Conservation (phyloP, 2,329 filamentous ascomycete genomes). For the Fusarium sublunatum region DNA sequence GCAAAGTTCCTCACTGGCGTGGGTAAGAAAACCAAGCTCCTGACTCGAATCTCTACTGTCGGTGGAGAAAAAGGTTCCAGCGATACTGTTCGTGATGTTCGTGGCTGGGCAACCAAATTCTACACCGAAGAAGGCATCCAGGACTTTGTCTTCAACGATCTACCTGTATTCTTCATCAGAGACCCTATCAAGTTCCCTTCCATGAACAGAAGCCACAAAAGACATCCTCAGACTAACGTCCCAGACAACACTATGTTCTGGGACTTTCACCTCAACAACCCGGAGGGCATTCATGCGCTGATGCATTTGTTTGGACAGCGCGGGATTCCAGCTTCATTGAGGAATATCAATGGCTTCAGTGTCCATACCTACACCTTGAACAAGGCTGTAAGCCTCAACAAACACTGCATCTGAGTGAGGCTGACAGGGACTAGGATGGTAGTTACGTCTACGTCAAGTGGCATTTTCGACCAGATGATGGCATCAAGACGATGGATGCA, state of each 20-base stretch:
- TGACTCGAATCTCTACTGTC: slow-evolving; percentile 53
- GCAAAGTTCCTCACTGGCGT: slow-evolving; percentile 16
- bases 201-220: slow-evolving; percentile 59
- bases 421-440: slow-evolving; percentile 50
- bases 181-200: slow-evolving; percentile 62
- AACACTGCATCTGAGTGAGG: accelerated
- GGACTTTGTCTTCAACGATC: slow-evolving; percentile 56
- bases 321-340: slow-evolving; percentile 59
- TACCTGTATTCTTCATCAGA: slow-evolving; percentile 61
- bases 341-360: slow-evolving; percentile 59
- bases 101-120: slow-evolving; percentile 64
- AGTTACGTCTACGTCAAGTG: slow-evolving; percentile 62
- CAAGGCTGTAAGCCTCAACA: slow-evolving; percentile 26
- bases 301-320: slow-evolving; percentile 64
- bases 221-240: slow-evolving; percentile 57
- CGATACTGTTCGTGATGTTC: slow-evolving; percentile 74
- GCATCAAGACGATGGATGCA: slow-evolving; percentile 57
- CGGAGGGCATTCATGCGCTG: slow-evolving; percentile 56
- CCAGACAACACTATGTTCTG: slow-evolving; percentile 56
- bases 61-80: slow-evolving; percentile 72
- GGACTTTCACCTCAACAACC: slow-evolving; percentile 53
- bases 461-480: slow-evolving; percentile 61
- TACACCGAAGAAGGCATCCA: slow-evolving; percentile 46
- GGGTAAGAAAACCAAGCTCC: slow-evolving; percentile 16
- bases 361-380: slow-evolving; percentile 62